These are phyloP conservation scores for Nemania sp. DNA, from an alignment of 2,329 filamentous ascomycete genomes.

Conservation along the genomic window DNA sequence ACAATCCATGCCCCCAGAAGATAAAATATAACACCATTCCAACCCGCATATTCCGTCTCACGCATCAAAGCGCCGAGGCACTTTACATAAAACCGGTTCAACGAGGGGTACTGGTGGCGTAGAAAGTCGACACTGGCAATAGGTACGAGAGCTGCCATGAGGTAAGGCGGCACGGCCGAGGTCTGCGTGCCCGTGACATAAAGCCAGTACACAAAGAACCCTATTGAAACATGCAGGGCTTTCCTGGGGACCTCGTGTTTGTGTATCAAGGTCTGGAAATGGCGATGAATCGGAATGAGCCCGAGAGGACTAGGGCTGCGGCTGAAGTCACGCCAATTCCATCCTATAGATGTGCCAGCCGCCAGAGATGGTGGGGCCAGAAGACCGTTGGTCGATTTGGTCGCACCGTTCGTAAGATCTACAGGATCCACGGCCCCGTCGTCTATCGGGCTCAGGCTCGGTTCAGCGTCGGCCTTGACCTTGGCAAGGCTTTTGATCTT, in stretches of 20 bases:
- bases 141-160: slow-evolving; percentile 84
- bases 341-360: slow-evolving; percentile 58
- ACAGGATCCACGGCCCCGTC: slow-evolving; percentile 37
- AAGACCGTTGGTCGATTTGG: slow-evolving; percentile 69
- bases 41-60: slow-evolving; percentile 92
- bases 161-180: slow-evolving; percentile 81
- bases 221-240: slow-evolving; percentile 92
- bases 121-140: slow-evolving; percentile 85
- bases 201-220: slow-evolving; percentile 89
- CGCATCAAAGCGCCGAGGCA: slow-evolving; percentile 92
- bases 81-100: slow-evolving; percentile 90
- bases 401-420: slow-evolving; percentile 39
- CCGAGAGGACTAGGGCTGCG: slow-evolving; percentile 92
- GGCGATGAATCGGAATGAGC: slow-evolving; percentile 92
- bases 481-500: slow-evolving; percentile 66
- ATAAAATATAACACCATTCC: slow-evolving; percentile 98
- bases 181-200: slow-evolving; percentile 85
- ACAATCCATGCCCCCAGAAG: slow-evolving; percentile 90
- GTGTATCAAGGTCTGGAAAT: slow-evolving; percentile 93
- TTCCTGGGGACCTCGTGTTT: slow-evolving; percentile 98
- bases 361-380: slow-evolving; percentile 75
- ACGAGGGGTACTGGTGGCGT: slow-evolving; percentile 81
- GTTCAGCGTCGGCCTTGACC: slow-evolving; percentile 55
- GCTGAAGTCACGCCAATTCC: slow-evolving; percentile 88
- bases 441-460: slow-evolving; percentile 50